Conservation (phyloP, 345 rosid genomes). For the Populus pruinosa region DNA sequence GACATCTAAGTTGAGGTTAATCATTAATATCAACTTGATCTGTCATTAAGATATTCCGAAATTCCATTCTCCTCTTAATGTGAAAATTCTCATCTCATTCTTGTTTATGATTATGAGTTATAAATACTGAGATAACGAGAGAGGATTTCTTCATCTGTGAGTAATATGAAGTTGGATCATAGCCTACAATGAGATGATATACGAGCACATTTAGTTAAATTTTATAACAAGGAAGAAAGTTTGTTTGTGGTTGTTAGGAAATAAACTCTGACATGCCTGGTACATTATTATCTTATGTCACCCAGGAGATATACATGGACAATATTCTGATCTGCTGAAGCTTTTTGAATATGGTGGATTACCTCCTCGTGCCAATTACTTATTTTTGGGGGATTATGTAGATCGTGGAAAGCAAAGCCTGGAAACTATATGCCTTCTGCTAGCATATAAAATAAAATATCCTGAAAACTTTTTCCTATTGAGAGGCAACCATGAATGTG, state of each 20-base stretch:
- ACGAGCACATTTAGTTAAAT: too few relatives aligned
- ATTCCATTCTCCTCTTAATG: too few relatives aligned
- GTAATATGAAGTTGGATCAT: too few relatives aligned
- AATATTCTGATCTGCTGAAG: slow-evolving; percentile 26
- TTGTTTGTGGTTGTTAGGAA: not conserved
- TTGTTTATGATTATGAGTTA: too few relatives aligned
- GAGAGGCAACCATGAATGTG: slow-evolving; percentile 34
- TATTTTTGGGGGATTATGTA: slow-evolving; percentile 31
- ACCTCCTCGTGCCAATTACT: slow-evolving; percentile 28
- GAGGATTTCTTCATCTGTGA: too few relatives aligned
- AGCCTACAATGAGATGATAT: too few relatives aligned
- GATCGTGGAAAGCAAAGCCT: slow-evolving; percentile 34
- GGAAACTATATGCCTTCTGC: slow-evolving; percentile 31
- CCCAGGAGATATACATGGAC: slow-evolving; percentile 31
- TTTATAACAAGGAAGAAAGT: too few relatives aligned
- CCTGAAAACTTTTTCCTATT: slow-evolving; percentile 25
- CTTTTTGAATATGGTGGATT: slow-evolving; percentile 25
- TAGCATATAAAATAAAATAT: slow-evolving; percentile 27
- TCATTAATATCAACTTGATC: too few relatives aligned
- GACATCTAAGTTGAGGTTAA: too few relatives aligned
- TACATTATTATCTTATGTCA: not conserved
- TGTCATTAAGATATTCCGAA: too few relatives aligned
- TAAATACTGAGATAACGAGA: too few relatives aligned
- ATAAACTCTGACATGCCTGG: not conserved
- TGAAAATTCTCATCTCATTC: too few relatives aligned